Evolutionary conservation across 2,329 filamentous ascomycete species (phyloP), one percentile per base, ranked within the genome.

Genomic region (Endoconidiophora laricicola): DNA sequence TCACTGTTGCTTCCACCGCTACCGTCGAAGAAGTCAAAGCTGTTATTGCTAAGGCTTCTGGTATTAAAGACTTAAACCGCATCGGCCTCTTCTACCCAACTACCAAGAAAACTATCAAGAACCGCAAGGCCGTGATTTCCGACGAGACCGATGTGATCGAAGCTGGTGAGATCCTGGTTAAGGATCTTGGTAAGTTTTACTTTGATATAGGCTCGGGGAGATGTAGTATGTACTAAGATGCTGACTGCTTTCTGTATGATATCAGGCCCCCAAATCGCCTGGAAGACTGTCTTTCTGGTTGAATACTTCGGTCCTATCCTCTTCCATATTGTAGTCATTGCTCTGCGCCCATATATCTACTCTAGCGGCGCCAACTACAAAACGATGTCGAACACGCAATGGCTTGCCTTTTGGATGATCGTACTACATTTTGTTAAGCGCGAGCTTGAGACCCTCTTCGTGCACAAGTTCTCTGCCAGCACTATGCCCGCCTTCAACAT

Each of bases 401-500:
- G 74, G 58, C 71, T 94, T 47, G 74, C 81, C 46, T 82, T 87
- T 62, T 67, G 69, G 54, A 76, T 94, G 63, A 77, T 94, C 59
- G 69, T 79, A 51, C 65, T 83, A 10, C 91, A 98, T 71, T 98
- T 95, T 66, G 57, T 85, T 62, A 98, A 98, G 75, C 87, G 91
- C 61, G 91, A 98, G 70, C 73, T 86, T 56, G 91, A 98, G 70
- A 96, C 91, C 0, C 62, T 94, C 55, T 94, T 91, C 63, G 76
- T 98, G 55, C 91, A 98, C 72, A 86, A 86, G 62, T 98, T 98
- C 72, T 90, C 86, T 51, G 79, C 83, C 55, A 86, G 83, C 60
- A 98, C 91, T 45, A 98, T 98, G 91, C 91, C 91, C 16, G 74
- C 76, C 52, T 69, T 67, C 61, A 94, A 94, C 71, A 86, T 98